A percentile compares a stretch with the other conserved stretches of the same genome.
Evolutionary conservation across 805 yeast species (phyloP).

Genomic region (Wickerhamomyces kurtzmanii): DNA sequence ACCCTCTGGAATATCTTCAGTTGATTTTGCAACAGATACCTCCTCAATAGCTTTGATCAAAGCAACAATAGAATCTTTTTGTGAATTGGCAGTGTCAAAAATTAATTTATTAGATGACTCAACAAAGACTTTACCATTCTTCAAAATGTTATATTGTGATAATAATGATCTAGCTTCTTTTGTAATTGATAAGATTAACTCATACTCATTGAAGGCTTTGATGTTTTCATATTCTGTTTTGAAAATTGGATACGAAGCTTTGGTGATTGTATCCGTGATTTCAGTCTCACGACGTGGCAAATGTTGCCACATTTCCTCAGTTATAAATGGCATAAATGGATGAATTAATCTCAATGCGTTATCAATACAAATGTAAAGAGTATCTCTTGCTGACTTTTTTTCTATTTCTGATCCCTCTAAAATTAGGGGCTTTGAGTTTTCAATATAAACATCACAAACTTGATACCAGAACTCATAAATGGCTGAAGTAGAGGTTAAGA

Average conservation of each 20-base stretch:
- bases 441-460: conserved; percentile 96
- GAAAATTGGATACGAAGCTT: conserved; percentile 72
- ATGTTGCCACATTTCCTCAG: conserved; percentile 99
- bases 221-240: conserved; percentile 49
- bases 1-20: conserved; percentile 69
- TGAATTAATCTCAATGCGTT: conserved; percentile 87
- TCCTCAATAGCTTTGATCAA: conserved; percentile 84
- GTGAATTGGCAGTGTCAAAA: conserved; percentile 48
- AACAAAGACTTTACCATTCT: conserved; percentile 79
- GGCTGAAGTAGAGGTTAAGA: conserved; percentile 77
- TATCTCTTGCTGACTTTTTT: conserved; percentile 85
- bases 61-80: conserved; percentile 80
- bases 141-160: conserved; percentile 81
- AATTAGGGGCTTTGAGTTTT: conserved; percentile 89
- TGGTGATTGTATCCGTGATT: conserved; percentile 57
- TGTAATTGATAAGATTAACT: conserved; percentile 75
- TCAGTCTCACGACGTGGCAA: conserved; percentile 80
- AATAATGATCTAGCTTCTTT: conserved; percentile 87
- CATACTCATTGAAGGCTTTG: conserved; percentile 67
- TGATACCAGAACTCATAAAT: conserved; percentile 94
- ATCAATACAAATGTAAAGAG: conserved; percentile 87
- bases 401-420: conserved; percentile 84
- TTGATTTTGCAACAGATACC: conserved; percentile 50
- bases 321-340: conserved; percentile 96
- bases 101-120: conserved; percentile 47